Evolutionary conservation across 495 filamentous ascomycete species (phyloP).

Genomic region (Elaphomyces granulatus): DNA sequence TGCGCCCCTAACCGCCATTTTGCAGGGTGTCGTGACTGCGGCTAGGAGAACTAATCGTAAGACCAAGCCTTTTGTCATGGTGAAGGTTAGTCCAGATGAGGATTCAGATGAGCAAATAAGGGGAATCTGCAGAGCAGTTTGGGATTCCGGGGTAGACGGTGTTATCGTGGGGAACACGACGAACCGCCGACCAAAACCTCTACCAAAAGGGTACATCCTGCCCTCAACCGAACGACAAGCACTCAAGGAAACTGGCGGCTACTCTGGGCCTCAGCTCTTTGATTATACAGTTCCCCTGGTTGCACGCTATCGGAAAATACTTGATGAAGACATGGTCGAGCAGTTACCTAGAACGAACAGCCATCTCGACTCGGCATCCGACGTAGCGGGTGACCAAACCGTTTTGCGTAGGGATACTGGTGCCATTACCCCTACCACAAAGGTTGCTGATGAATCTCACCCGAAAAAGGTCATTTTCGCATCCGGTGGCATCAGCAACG

Average conservation of each 20-base stretch:
- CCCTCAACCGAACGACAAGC: slow-evolving; percentile 49
- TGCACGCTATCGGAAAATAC: slow-evolving; percentile 55
- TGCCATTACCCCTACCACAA: slow-evolving; percentile 8
- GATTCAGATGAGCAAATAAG: slow-evolving; percentile 66
- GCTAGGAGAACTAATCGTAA: slow-evolving; percentile 50
- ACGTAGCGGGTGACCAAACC: slow-evolving; percentile 6
- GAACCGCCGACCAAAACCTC: slow-evolving; percentile 55
- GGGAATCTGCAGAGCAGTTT: slow-evolving; percentile 79
- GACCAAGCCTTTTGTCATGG: slow-evolving; percentile 75
- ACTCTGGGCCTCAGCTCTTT: slow-evolving; percentile 81
- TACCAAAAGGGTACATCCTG: slow-evolving; percentile 48
- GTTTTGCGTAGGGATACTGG: slow-evolving; percentile 8
- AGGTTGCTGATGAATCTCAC: slow-evolving; percentile 3
- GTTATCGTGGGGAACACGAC: slow-evolving; percentile 98
- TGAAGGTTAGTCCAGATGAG: slow-evolving; percentile 94
- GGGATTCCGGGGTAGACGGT: slow-evolving; percentile 73
- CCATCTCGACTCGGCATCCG: slow-evolving; percentile 12
- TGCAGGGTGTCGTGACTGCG: slow-evolving; percentile 69
- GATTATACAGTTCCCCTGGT: slow-evolving; percentile 61
- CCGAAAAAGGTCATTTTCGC: slow-evolving; percentile 77
- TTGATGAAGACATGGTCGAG: slow-evolving; percentile 51
- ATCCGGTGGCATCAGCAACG: slow-evolving; percentile 77
- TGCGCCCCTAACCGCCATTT: slow-evolving; percentile 63
- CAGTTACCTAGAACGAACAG: too few relatives aligned
- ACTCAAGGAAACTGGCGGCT: slow-evolving; percentile 68